Evolutionary conservation across 805 yeast species (phyloP).

Genomic region (Metschnikowia koreensis): DNA sequence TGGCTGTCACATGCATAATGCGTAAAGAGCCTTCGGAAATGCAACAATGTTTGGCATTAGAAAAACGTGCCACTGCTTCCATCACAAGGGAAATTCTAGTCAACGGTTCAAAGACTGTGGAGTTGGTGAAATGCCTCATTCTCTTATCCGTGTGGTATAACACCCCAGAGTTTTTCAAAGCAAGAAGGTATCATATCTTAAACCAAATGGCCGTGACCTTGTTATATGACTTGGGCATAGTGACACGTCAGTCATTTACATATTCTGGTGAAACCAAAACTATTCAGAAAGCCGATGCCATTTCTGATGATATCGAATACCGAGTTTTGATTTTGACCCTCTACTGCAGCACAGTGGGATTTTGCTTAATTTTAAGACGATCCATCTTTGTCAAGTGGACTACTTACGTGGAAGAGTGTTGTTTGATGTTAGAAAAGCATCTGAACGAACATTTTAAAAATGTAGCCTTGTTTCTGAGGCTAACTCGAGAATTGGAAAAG

Average conservation of each 20-base stretch:
- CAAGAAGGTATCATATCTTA: conserved; percentile 72
- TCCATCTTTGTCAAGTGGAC: conserved; percentile 63
- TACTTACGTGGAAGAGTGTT: conserved; percentile 61
- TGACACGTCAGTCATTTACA: conserved; percentile 42
- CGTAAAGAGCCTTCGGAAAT: conserved; percentile 31
- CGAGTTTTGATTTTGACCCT: conserved; percentile 54
- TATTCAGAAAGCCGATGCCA: conserved; percentile 15
- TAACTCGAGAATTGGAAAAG: conserved; percentile 61
- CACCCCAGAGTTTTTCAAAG: conserved; percentile 76
- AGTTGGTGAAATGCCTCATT: conserved; percentile 60
- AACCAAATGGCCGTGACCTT: conserved; percentile 63
- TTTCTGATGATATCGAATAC: conserved; percentile 40
- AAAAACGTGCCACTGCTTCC: conserved; percentile 51
- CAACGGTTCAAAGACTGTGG: conserved; percentile 67
- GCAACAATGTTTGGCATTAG: conserved; percentile 47
- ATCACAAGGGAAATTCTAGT: conserved; percentile 60
- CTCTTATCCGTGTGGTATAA: conserved; percentile 77
- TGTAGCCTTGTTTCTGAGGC: conserved; percentile 56
- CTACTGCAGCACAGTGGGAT: conserved; percentile 61
- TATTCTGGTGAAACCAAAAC: conserved; percentile 14
- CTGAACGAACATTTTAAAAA: conserved; percentile 33
- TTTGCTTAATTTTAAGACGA: conserved; percentile 64
- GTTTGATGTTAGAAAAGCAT: conserved; percentile 43
- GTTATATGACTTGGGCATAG: conserved; percentile 74
- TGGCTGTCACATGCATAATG: conserved; percentile 57